Conservation (phyloP, 805 yeast genomes). For the Candida xiaguanensis region DNA sequence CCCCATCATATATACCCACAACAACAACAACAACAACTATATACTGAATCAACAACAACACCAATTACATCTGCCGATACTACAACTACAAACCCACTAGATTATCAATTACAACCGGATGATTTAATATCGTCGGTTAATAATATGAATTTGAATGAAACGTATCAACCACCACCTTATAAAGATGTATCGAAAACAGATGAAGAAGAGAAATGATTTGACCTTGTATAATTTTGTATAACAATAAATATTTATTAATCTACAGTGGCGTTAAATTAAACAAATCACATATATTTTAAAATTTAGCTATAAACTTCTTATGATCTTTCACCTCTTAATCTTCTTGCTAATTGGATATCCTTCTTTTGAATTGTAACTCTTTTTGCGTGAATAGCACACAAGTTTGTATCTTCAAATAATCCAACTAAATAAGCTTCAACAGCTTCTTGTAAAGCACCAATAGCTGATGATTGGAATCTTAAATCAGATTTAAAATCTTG, state of each 20-base stretch:
- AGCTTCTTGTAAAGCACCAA: conserved; percentile 97
- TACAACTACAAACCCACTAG: background rate
- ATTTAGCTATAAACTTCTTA: conserved; percentile 26
- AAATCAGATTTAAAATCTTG: conserved; percentile 90
- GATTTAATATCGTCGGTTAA: conserved; percentile 8
- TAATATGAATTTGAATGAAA: conserved; percentile 6
- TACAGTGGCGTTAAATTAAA: too few relatives aligned
- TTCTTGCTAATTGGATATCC: conserved; percentile 96
- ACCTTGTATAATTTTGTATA: background rate
- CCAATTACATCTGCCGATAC: background rate
- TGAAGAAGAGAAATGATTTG: background rate
- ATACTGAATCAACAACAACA: background rate
- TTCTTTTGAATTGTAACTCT: conserved; percentile 98
- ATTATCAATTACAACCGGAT: conserved; percentile 8
- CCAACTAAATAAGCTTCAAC: conserved; percentile 97
- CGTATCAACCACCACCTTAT: conserved; percentile 1
- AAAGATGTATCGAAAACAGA: background rate
- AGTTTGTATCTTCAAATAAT: conserved; percentile 94
- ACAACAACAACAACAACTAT: background rate
- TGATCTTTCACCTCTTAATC: conserved; percentile 96
- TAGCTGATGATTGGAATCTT: conserved; percentile 96
- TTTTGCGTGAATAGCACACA: conserved; percentile 98
- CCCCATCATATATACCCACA: background rate
- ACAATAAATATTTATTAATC: background rate
- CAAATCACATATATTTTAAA: background rate